Conservation (phyloP, 257 asterid species). For the Paraleonurus japonicus region DNA sequence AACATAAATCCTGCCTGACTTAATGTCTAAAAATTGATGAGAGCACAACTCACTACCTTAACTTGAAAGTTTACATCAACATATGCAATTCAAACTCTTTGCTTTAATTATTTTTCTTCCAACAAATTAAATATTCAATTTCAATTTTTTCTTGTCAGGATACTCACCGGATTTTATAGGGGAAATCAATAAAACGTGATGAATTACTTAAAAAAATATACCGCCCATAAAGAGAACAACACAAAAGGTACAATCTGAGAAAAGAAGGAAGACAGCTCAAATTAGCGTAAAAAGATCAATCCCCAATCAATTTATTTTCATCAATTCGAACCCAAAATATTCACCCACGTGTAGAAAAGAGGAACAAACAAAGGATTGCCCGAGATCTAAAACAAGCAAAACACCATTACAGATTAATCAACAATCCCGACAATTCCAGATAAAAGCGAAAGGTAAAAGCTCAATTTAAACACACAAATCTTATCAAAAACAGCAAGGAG, state of each 20-base stretch:
- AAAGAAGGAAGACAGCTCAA: not conserved
- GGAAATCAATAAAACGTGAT: not conserved
- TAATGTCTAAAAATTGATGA: not conserved
- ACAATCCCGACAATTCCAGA: not conserved
- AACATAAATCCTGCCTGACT: not conserved
- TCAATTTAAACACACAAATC: not conserved
- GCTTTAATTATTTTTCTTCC: not conserved
- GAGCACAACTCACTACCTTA: not conserved
- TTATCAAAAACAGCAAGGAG: not conserved
- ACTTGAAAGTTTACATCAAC: not conserved
- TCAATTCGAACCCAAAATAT: not conserved
- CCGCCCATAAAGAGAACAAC: not conserved
- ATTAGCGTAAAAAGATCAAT: not conserved
- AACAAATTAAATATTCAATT: not conserved
- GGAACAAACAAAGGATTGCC: not conserved
- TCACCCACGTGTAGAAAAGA: not conserved
- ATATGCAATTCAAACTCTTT: not conserved
- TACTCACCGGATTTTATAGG: not conserved
- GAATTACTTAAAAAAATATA: not conserved
- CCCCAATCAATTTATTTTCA: not conserved
- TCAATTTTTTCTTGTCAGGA: not conserved
- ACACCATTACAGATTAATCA: conserved; percentile 8
- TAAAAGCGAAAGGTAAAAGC: not conserved
- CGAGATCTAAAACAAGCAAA: conserved; percentile 27
- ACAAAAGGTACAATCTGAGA: not conserved